phyloP scores from a whole-genome alignment of 306 rosid genomes.

The Cicer yamashitae region DNA sequence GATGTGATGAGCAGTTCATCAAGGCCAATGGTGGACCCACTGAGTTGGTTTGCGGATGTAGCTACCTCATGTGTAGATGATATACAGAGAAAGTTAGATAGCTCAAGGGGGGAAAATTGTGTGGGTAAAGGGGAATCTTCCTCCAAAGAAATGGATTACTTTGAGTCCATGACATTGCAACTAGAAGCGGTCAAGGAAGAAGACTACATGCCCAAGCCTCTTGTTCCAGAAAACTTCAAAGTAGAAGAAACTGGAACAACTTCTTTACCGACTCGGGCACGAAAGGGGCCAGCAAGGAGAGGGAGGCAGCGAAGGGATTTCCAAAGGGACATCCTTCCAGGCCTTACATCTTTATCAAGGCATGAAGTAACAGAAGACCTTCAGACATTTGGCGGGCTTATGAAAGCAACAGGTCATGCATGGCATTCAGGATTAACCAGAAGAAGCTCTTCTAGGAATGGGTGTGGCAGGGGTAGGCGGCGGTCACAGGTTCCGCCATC shows the following conservation, averaged over 20 bases:
- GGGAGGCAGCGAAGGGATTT: conserved; percentile 97
- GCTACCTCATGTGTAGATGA: conserved; percentile 59
- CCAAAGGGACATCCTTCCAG: conserved; percentile 98
- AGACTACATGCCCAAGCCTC: conserved; percentile 88
- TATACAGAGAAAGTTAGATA: conserved; percentile 47
- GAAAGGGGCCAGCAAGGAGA: conserved; percentile 84
- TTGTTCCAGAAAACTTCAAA: conserved; percentile 72
- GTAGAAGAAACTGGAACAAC: conserved; percentile 68
- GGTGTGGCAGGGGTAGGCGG: conserved; percentile 86
- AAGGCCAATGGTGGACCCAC: conserved; percentile 51
- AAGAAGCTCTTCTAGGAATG: conserved; percentile 81
- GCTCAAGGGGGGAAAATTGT: conserved; percentile 41
- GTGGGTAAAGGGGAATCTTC: conserved; percentile 52
- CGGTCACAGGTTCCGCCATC: conserved; percentile 62
- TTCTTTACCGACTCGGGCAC: conserved; percentile 53
- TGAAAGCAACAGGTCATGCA: conserved; percentile 90
- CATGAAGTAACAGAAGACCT: conserved; percentile 97
- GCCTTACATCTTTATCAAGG: conserved; percentile 84
- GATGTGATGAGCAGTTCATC: conserved; percentile 52
- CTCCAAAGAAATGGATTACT: conserved; percentile 71
- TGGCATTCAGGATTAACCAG: conserved; percentile 81
- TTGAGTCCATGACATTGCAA: conserved; percentile 81
- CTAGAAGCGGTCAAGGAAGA: conserved; percentile 72
- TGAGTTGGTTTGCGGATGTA: conserved; percentile 83
- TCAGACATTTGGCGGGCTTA: conserved; percentile 92